Conservation (phyloP, 768 basidiomycete genomes). For the Suillus cothurnatus region DNA sequence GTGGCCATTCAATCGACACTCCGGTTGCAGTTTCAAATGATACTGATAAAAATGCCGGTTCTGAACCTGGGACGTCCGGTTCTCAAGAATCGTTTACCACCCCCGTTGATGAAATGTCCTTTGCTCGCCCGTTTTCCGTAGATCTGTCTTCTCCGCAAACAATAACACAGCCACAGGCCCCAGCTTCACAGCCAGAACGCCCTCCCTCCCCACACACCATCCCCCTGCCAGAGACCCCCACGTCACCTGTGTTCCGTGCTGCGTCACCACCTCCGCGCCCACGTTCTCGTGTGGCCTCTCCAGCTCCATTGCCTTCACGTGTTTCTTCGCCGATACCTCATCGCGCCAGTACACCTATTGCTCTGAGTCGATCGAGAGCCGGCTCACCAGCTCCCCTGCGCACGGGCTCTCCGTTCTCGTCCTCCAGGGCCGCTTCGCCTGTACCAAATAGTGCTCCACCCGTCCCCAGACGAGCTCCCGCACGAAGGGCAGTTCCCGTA, state of each 20-base stretch:
- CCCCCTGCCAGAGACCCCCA: conserved; percentile 29
- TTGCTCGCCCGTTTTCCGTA: conserved; percentile 11
- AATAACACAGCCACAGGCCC: conserved; percentile 2
- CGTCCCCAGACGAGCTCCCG: conserved; percentile 66
- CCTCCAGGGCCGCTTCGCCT: conserved; percentile 41
- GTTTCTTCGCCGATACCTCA: conserved; percentile 26
- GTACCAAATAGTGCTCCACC: conserved; percentile 47
- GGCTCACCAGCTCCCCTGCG: conserved; percentile 27
- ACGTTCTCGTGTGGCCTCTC: conserved; percentile 34
- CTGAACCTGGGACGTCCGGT: conserved; percentile 5
- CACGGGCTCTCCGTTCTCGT: conserved; percentile 31
- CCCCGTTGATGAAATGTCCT: conserved; percentile 25
- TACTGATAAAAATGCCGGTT: conserved; percentile 6
- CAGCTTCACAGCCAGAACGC: conserved; percentile 8
- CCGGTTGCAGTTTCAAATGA: conserved; percentile 14
- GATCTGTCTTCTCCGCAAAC: conserved; percentile 15
- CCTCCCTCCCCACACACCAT: conserved; percentile 24
- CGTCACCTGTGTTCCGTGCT: conserved; percentile 29
- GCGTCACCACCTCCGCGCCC: conserved; percentile 29
- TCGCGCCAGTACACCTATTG: conserved; percentile 33
- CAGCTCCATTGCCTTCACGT: conserved; percentile 12
- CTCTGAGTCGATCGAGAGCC: conserved; percentile 23
- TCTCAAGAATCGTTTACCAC: conserved; percentile 21
- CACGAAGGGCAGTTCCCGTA: conserved; percentile 39
- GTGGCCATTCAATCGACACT: conserved; percentile 23